Evolutionary conservation across 129 eudicot genomes (phyloP), one percentile per base, ranked within the genome.

Genomic region (Artemisia annua): DNA sequence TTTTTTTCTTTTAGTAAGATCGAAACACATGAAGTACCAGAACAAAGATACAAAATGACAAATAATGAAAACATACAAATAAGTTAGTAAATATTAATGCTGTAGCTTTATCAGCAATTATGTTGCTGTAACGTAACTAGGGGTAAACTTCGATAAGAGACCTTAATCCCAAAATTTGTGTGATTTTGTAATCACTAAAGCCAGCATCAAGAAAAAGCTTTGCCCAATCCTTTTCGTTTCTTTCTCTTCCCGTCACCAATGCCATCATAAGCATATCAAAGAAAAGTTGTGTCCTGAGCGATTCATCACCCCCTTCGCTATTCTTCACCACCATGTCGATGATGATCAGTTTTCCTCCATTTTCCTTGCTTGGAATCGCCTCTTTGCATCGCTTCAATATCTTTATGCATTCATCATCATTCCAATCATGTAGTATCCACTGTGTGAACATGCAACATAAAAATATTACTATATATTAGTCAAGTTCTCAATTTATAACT

Each of bases 351-450:
- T 82, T 82, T 12, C 84, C 86, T 20, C 79, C 85, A 17, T 70
- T 67, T 62, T 74, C 75, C 28, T 74, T 78, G 64, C 7, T 64
- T 4, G 85, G 63, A 5, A 81, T 77, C 1, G 83, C 83, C 12
- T 78, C 85, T 66, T 65, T 78, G 75, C 85, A 76, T 19, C 20
- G 77, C 68, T 77, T 74, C 53, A 80, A 50, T 58, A 85, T 72
- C 62, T 76, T 73, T 49, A 85, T 5, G 53, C 87, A 79, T 12
- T 82, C 82, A 5, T 56, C 81, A n/a, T 85, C 89, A 1, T 24
- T 20, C 89, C 89, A 82, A 35, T 79, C 73, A 26, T 82, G 90
- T 70, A 85, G n/a, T 56, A 85, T 66, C 87, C 83, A 82, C 90
- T 84, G 10, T 39, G 46, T 39, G 44, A 5, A 35, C 8, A 0